Evolutionary conservation across 768 basidiomycete genomes (phyloP).

Genomic region (Boletus patriciae): DNA sequence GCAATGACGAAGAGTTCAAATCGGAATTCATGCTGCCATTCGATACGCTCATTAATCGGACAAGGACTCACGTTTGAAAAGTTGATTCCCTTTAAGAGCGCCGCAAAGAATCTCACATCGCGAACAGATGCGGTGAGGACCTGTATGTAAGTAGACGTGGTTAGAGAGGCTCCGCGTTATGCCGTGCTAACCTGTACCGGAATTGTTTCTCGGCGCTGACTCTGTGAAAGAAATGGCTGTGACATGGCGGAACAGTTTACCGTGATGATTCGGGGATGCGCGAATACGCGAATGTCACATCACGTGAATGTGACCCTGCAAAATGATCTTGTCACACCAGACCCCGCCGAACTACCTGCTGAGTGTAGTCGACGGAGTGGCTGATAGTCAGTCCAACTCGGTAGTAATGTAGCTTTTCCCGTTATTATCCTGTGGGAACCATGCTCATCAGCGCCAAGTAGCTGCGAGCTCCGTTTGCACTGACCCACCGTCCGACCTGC

Average conservation of each 20-base stretch:
- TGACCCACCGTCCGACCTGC: no score
- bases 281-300: slow-evolving; percentile 4
- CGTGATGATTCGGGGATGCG: neutral
- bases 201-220: slow-evolving; percentile 20
- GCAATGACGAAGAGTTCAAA: slow-evolving; percentile 8
- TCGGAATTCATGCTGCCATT: neutral
- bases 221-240: slow-evolving; percentile 16
- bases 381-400: neutral
- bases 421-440: neutral
- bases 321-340: neutral
- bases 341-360: no score
- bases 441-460: neutral
- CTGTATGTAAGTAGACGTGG: slow-evolving; percentile 21
- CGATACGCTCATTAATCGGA: neutral
- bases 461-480: neutral
- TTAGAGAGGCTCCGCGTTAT: slow-evolving; percentile 4
- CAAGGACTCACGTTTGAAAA: slow-evolving; percentile 66
- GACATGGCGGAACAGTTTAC: slow-evolving; percentile 17
- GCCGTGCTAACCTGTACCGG: slow-evolving; percentile 18
- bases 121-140: slow-evolving; percentile 72
- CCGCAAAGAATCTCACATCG: slow-evolving; percentile 79
- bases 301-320: slow-evolving; percentile 11
- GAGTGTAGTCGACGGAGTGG: neutral
- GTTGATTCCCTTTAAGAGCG: slow-evolving; percentile 78
- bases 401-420: neutral